Conservation (phyloP, 1,284 basidiomycete genomes). For the Sanghuangporus sanghuang region DNA sequence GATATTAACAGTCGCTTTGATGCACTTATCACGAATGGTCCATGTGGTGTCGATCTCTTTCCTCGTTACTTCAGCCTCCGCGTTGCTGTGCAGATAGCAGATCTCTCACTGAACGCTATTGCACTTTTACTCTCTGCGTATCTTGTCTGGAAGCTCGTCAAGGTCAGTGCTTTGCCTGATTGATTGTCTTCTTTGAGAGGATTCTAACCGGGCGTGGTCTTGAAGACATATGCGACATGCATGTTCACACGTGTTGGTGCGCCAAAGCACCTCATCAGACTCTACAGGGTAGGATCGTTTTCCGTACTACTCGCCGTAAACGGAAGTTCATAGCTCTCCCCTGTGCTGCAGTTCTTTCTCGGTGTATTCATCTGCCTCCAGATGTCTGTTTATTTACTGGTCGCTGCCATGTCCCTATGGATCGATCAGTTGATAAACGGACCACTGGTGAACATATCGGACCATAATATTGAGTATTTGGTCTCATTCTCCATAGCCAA, state of each 20-base stretch:
- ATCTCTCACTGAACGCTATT: slow-evolving; percentile 40
- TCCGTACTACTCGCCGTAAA: background rate
- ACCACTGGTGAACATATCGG: slow-evolving; percentile 38
- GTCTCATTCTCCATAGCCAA: slow-evolving; percentile 40
- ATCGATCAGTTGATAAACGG: slow-evolving; percentile 46
- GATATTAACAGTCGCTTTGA: slow-evolving; percentile 31
- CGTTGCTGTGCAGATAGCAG: slow-evolving; percentile 35
- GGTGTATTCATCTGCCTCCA: slow-evolving; percentile 52
- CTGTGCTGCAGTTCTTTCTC: slow-evolving; percentile 42
- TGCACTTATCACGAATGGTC: slow-evolving; percentile 36
- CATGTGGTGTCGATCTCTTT: slow-evolving; percentile 43
- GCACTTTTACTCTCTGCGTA: slow-evolving; percentile 38
- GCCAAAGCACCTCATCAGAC: slow-evolving; percentile 40
- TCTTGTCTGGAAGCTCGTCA: slow-evolving; percentile 43
- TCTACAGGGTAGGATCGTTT: slow-evolving; percentile 30
- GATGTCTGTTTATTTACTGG: slow-evolving; percentile 47
- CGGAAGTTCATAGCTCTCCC: background rate
- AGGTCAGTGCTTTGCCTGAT: slow-evolving; percentile 26
- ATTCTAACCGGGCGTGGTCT: background rate
- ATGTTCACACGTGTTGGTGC: slow-evolving; percentile 53
- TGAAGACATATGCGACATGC: slow-evolving; percentile 33
- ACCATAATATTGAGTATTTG: slow-evolving; percentile 38
- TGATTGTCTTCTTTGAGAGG: background rate
- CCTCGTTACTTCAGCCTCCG: slow-evolving; percentile 38
- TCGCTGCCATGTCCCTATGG: slow-evolving; percentile 49